Base-by-base conservation (phyloP, 371 early-diverging fungal species). In the Blakeslea trispora region DNA sequence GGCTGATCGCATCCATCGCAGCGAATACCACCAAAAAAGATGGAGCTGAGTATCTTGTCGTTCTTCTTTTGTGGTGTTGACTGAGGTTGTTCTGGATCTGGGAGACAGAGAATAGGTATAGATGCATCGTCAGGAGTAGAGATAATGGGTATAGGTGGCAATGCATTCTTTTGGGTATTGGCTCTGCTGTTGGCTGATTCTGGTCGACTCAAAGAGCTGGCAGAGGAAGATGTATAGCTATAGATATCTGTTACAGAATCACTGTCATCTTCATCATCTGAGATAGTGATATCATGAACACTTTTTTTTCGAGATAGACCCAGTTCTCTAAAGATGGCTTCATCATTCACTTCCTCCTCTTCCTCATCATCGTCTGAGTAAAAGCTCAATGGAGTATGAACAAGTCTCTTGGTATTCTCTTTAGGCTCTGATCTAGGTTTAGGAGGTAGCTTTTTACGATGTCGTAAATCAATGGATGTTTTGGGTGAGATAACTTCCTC, bases 1-100 rank as follows among this genome's bases (percentile, higher is more conserved):
- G 77, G 69, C 19, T 81, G 69, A 7, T 79, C 65, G 47, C 86
- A 86, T 23, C 79, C 81, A 0, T 69, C 71, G 50, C 86, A 86
- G 1, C 67, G 63, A 8, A 68, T 40, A 19, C 66, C 28, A 28
- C 28, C 66, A 37, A 45, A 59, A 23, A 52, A 59, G 21, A 64
- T 19, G 3, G 60, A 45, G n/a, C 55, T 45, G 11, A 46, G 52
- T 46, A 31, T 14, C 45, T 28, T 21, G 23, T 19, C 32, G 37
- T 46, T 19, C 15, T 45, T 62, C 21, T 45, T 40, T 24, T 57
- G 31, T 15, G 32, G 21, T 24, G 31, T 44, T 19, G 10, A 14
- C 28, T 21, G 17, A 8, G 13, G 14, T 14, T 28, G 28, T 7
- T 28, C 28, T 28, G 3, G 28, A 14, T 56, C 53, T 18, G 65